Base-by-base conservation (phyloP, 192 early-diverging fungal species). In the Ambispora gerdemannii region DNA sequence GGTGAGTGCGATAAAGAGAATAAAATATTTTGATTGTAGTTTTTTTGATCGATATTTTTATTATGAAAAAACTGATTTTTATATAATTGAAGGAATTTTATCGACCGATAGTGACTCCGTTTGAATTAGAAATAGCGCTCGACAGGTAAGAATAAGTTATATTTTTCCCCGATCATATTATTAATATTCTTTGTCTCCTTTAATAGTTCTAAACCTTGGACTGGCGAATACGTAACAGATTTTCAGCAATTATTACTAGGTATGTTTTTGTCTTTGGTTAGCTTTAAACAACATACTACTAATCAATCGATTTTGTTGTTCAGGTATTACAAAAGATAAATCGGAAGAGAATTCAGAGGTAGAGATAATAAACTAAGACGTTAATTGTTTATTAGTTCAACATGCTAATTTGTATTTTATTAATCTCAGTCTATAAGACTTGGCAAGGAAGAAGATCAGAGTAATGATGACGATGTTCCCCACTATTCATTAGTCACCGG, bases 401-500 rank as follows among this genome's bases (percentile, higher is more conserved):
- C n/a, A n/a, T 32, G 7, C 2, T 22, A 3, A 20, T 19, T n/a
- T 13, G 30, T 31, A 30, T 31, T 60, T 32, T 3, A 15, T 60
- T 60, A 19, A 60, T 60, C 11, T 31, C 6, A 60, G 30, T 33
- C 58, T 7, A 19, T 25, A n/a, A n/a, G n/a, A 0, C 10, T 59
- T 59, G 25, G 25, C 35, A 56, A 80, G 70, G 73, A 76, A 24
- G 50, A 63, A 2, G 79, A 76, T n/a, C n/a, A n/a, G n/a, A n/a
- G n/a, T 24, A 17, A 52, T 30, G 83, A 80, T 10, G 79, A 79
- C 15, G 88, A 92, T 55, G 92, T 93, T 33, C 93, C 93, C 24
- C 90, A 95, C 60, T 98, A 91, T 73, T 98, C 96, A 22, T 74
- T 98, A 27, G 82, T 95, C 17, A 95, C 95, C 0, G 96, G 96